Base-by-base conservation (phyloP, 768 basidiomycete genomes). In the Amyloporia xantha region DNA sequence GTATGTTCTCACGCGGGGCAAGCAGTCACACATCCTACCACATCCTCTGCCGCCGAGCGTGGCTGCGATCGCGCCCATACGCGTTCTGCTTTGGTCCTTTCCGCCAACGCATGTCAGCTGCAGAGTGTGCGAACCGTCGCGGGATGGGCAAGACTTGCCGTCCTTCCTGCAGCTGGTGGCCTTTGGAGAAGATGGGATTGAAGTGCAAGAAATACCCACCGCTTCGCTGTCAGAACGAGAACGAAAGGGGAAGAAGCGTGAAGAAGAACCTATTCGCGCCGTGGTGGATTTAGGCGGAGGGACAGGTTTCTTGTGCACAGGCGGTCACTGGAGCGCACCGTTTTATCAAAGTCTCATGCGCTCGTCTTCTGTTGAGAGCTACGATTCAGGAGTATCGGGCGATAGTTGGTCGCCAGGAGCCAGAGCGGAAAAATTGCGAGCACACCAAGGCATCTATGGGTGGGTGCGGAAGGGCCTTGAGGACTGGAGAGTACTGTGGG, bases 401-500 rank as follows among this genome's bases (percentile, higher is more conserved):
- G 71, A 70, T 46, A 83, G 75, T 47, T 63, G 76, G 54, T 79
- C 75, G 25, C 71, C 80, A 1, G 72, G 78, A 20, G 82, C 79
- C 41, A 57, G 79, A 6, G 49, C 65, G 1, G 68, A 66, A 23
- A 37, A 41, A 33, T 62, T 67, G 56, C 59, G 80, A 60, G 73
- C 71, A 57, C 78, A 82, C 49, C 72, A 82, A 49, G 89, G 89
- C 5, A 65, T 85, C 4, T 92, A 91, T 61, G 88, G 78, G 0
- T 91, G 89, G 88, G 74, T 80, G 65, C 68, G 79, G 56, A 88
- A 83, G 59, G 88, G 83, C 13, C 53, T 71, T 3, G 77, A 81
- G 47, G 89, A 92, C 59, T 92, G 81, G 76, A 71, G 89, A 19
- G 77, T 91, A 11, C 82, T 91, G 60, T 92, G 89, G 89, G 66